Base-by-base conservation (phyloP, 176 grass and related monocot species). In the Eleusine indica region DNA sequence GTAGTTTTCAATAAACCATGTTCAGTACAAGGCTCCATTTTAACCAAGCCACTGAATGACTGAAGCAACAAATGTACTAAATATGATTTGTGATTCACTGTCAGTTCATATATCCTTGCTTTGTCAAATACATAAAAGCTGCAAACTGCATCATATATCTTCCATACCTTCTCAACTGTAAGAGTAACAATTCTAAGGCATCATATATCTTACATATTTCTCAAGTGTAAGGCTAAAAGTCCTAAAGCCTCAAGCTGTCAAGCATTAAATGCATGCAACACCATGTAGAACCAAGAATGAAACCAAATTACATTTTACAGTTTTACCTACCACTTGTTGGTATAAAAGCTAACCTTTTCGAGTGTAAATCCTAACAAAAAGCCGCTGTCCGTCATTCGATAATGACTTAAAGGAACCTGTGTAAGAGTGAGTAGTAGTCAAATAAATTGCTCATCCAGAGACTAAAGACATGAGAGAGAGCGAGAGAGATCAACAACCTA, bases 311-410 rank as follows among this genome's bases (percentile, higher is more conserved):
- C 61, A 64, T 30, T 64, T 64, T 25, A 28, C 6, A 60, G 80
- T 76, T 70, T 66, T 40, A 80, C 9, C 41, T 79, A 88, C 32
- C 44, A 74, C 77, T 80, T 15, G 48, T 84, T 66, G 48, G 63
- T 54, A 73, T 51, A 28, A 70, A 77, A 86, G 37, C 49, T 48
- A 87, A 93, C 93, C 96, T 93, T 98, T 98, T 91, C 93, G 93
- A 83, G 80, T 90, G 87, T 95, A 95, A 78, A 98, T 80, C 75
- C 91, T 94, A 66, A 98, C 81, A 66, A 98, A 98, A 86, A 98
- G 96, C n/a, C 85, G 77, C 86, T 98, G 96, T 35, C 28, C 85
- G 80, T 89, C 91, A 90, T 93, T 70, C 15, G 87, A 90, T 67
- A 98, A 85, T 7, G 66, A 91, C 25, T 88, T 88, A 80, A 98